Base-by-base conservation (phyloP, 352 stramenopile genomes). In the Phytopythium helicoides region DNA sequence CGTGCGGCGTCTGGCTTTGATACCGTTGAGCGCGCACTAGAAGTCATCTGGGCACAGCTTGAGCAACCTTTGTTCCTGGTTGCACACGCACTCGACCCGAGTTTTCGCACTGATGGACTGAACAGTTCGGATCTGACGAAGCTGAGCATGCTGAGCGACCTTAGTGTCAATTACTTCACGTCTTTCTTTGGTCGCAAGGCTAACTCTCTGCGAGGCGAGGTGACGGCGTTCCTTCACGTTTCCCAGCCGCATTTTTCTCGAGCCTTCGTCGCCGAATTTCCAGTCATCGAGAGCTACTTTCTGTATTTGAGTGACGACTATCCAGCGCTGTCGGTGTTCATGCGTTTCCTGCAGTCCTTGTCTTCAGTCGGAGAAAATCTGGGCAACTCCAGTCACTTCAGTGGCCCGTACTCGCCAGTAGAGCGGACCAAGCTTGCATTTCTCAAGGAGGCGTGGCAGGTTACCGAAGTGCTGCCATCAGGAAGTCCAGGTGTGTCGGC, bases 61-160 rank as follows among this genome's bases (percentile, higher is more conserved):
- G 76, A 89, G 52, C 81, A 89, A 62, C 81, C 78, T 12, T 48
- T 89, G n/a, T 81, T 77, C 48, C 50, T 89, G 4, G 46, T 92
- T 22, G 75, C 76, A 23, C 70, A 90, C 42, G 75, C 66, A 1
- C 52, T 90, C 23, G 71, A 89, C 36, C 81, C 79, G n/a, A 62
- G 71, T 19, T 37, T 84, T 37, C 72, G 76, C 11, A 52, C 81
- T 16, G 65, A 58, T 11, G 61, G 72, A 28, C 41, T 88, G 8
- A 52, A 60, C 6, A 66, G 41, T 31, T 72, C 73, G 8, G 66
- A 78, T 0, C 42, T 87, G 6, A 86, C 74, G 2, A 89, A 86
- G 56, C 35, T 79, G 35, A 87, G 75, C 51, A 58, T 65, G 33
- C 56, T 92, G 31, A 88, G 74, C 58, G 78, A 89, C 56, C 50